Evolutionary conservation across 2,329 filamentous ascomycete genomes (phyloP), one percentile per base, ranked within the genome.

Genomic region (Tolypocladium endophyticum): DNA sequence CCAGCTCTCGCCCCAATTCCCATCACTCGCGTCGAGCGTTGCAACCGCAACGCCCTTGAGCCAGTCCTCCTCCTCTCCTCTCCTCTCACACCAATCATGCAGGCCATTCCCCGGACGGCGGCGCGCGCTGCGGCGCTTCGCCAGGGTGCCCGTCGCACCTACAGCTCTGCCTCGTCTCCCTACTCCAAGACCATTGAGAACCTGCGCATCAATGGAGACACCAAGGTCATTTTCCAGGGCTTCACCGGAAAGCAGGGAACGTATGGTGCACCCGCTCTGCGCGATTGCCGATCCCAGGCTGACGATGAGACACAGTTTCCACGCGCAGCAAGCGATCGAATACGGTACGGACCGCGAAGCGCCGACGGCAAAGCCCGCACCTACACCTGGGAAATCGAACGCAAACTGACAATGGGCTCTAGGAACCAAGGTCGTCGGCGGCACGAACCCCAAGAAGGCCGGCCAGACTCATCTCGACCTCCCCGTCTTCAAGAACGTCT

Each of bases 391-490:
- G 20, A 5, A 35, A 6, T 35, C 30, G 50, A 41, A 23, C 23
- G n/a, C 12, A 33, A n/a, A 61, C 71, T 73, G 61, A 73, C 63
- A 61, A 59, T 57, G 39, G 56, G 25, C 58, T 63, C 39, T 61
- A 95, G 91, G 93, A 75, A 99, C 94, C 70, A 93, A 96, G 75
- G 91, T 99, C 67, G 92, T 99, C 67, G 94, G 94, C 76, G 94
- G 94, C 73, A 97, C 93, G 72, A 97, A 97, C 82, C 94, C 94
- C 74, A 97, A 96, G 85, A 99, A 99, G 83, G 94, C 94, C 66
- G 94, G 94, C 72, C 79, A 85, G 70, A 87, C 86, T 73, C 94
- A 99, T 78, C 86, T 99, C 64, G 91, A 87, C 73, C 88, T 89
- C 68, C 94, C 94, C 61, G 94, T 99, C 71, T 99, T 97, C 78